These are phyloP conservation scores for Aspergillus leporis DNA, from an alignment of 495 filamentous ascomycete species.

Conservation along the genomic window DNA sequence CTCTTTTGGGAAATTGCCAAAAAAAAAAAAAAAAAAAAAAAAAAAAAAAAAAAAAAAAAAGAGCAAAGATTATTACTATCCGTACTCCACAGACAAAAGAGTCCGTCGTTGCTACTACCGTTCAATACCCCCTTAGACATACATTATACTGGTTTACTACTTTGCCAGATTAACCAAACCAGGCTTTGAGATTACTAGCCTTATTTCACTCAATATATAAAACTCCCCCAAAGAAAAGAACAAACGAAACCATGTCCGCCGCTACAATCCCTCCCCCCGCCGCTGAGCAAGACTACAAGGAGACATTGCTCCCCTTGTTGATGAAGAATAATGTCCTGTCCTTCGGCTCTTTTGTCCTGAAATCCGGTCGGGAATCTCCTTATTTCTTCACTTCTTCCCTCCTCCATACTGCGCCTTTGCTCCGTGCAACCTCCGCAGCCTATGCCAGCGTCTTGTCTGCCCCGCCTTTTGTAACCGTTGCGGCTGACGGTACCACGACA, in stretches of 20 bases:
- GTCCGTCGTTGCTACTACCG: background rate
- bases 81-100: background rate
- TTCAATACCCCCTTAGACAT: background rate
- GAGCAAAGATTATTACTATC: no score
- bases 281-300: conserved; percentile 54
- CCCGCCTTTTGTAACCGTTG: conserved; percentile 42
- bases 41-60: background rate
- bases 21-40: conserved; percentile 1
- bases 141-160: background rate
- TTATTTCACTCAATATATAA: background rate
- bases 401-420: conserved; percentile 74
- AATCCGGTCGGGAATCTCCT: conserved; percentile 89
- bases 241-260: conserved; percentile 4
- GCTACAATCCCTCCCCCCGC: conserved; percentile 29
- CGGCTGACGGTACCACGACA: conserved; percentile 32
- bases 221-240: background rate
- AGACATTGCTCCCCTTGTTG: conserved; percentile 69
- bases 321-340: conserved; percentile 74
- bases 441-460: conserved; percentile 72
- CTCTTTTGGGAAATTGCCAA: background rate
- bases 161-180: background rate
- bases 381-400: conserved; percentile 97
- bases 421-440: conserved; percentile 70
- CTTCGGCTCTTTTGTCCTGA: conserved; percentile 87
- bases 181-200: background rate